phyloP scores from a whole-genome alignment of 768 basidiomycete genomes.

The Mycena capillaripes region DNA sequence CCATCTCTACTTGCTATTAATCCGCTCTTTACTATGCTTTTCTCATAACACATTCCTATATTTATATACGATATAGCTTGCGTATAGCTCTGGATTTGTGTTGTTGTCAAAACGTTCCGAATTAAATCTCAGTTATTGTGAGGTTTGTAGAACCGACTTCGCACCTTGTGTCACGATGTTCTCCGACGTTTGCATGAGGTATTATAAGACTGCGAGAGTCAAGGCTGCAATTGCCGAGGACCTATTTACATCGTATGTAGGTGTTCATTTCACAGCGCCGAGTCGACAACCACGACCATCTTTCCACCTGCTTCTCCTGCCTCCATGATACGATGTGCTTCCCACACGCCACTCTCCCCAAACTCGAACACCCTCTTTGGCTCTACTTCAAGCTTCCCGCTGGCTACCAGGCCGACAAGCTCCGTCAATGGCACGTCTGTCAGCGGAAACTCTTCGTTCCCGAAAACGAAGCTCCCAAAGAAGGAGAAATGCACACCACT shows the following conservation, averaged over 20 bases:
- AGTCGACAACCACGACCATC: constrained; percentile 37
- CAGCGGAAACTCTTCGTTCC: constrained; percentile 37
- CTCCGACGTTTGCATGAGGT: too few species aligned
- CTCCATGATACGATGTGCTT: constrained; percentile 39
- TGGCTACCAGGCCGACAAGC: constrained; percentile 26
- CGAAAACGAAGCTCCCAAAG: constrained; percentile 42
- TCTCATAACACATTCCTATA: not conserved
- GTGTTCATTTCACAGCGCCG: constrained; percentile 1
- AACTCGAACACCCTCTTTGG: constrained; percentile 36
- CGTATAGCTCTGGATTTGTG: not conserved
- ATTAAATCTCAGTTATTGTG: too few species aligned
- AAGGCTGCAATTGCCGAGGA: too few species aligned
- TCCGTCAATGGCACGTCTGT: constrained; percentile 37
- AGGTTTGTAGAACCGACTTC: not conserved
- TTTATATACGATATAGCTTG: not conserved
- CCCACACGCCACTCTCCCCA: constrained; percentile 29
- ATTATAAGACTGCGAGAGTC: too few species aligned
- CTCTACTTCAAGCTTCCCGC: constrained; percentile 33
- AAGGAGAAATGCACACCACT: constrained; percentile 41
- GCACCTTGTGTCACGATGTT: too few species aligned
- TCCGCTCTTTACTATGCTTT: constrained; percentile 29
- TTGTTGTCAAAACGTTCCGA: too few species aligned
- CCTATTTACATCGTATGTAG: too few species aligned
- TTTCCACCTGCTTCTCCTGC: constrained; percentile 36
- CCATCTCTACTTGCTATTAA: not conserved